phyloP scores from a whole-genome alignment of 2,329 filamentous ascomycete genomes.

The Diaporthe capsici region DNA sequence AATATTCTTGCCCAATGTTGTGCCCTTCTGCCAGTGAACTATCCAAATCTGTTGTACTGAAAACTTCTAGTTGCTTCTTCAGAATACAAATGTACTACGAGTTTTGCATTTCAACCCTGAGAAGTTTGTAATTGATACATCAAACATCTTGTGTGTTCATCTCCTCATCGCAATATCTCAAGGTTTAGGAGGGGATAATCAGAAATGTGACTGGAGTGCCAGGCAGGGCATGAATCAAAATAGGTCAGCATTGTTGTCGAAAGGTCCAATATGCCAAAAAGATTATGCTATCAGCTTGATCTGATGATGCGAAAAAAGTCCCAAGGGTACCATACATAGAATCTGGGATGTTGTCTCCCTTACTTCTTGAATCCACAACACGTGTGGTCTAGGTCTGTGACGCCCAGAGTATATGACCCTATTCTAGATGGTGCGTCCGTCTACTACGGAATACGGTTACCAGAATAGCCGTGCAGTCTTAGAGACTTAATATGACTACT shows the following conservation, averaged over 20 bases:
- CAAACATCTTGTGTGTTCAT: neutral
- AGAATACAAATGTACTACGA: neutral
- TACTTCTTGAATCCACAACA: neutral
- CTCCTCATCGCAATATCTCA: neutral
- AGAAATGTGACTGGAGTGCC: neutral
- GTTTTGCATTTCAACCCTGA: neutral
- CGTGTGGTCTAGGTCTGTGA: no score
- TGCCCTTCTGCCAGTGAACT: neutral
- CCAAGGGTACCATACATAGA: neutral
- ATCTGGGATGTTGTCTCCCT: neutral
- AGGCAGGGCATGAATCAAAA: neutral
- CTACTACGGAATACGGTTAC: neutral
- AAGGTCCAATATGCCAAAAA: neutral
- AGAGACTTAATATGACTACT: neutral
- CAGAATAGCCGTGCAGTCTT: neutral
- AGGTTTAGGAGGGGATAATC: neutral
- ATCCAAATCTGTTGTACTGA: neutral
- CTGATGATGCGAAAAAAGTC: neutral
- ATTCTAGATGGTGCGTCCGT: neutral
- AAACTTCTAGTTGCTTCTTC: neutral
- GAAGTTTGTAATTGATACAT: neutral
- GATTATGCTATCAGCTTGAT: neutral
- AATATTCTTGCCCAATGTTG: neutral
- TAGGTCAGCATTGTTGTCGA: neutral
- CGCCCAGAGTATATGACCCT: neutral